A percentile compares a stretch with the other conserved stretches of the same genome.
These are phyloP conservation scores for Claviceps paspali DNA, from an alignment of 2,329 filamentous ascomycete genomes.

Conservation along the genomic window DNA sequence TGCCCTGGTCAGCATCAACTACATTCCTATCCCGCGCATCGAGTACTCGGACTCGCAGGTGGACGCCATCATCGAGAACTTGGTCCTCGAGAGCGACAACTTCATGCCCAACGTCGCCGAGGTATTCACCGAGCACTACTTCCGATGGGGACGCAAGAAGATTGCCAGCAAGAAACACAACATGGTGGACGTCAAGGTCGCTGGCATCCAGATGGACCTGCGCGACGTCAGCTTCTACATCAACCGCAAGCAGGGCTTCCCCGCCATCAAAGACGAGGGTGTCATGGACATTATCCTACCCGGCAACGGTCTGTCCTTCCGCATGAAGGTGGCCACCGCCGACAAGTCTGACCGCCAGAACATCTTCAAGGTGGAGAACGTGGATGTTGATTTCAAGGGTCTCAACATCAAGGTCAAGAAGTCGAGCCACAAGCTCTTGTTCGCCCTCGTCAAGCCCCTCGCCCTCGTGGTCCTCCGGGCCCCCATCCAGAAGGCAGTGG, in stretches of 20 bases:
- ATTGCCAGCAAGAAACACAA: constrained; percentile 69
- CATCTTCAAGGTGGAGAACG: constrained; percentile 90
- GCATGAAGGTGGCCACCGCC: constrained; percentile 72
- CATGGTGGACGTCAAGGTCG: constrained; percentile 66
- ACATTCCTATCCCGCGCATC: constrained; percentile 85
- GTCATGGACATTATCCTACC: constrained; percentile 78
- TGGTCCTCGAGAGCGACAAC: constrained; percentile 92
- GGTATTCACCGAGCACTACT: constrained; percentile 82
- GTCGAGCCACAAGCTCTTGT: constrained; percentile 88
- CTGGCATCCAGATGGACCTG: constrained; percentile 85
- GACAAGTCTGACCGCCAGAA: constrained; percentile 60
- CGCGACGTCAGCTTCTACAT: constrained; percentile 86
- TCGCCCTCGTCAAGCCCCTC: constrained; percentile 73
- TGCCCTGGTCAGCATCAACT: constrained; percentile 70
- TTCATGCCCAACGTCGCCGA: constrained; percentile 87
- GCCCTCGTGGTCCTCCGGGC: constrained; percentile 73
- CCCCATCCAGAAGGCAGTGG: constrained; percentile 70
- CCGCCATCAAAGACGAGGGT: constrained; percentile 72
- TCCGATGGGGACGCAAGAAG: constrained; percentile 86
- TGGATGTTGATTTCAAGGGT: constrained; percentile 67
- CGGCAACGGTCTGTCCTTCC: constrained; percentile 80
- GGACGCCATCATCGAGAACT: constrained; percentile 84
- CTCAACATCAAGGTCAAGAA: constrained; percentile 83
- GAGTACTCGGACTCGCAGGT: constrained; percentile 76
- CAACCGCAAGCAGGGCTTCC: constrained; percentile 90